Evolutionary conservation across 345 rosid genomes (phyloP).

Genomic region (Lepidium didymum): DNA sequence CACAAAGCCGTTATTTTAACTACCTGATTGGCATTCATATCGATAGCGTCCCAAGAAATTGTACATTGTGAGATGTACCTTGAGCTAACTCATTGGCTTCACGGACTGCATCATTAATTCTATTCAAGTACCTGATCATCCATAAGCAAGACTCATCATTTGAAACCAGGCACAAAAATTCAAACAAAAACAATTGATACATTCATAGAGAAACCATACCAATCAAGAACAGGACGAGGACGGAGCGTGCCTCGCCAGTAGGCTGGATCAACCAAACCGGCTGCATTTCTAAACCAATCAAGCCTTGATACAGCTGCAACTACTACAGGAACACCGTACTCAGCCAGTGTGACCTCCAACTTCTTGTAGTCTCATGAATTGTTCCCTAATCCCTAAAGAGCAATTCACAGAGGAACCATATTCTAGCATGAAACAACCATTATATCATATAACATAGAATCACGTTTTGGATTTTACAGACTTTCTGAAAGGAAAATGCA

Average conservation of each 20-base stretch:
- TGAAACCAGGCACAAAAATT: background rate
- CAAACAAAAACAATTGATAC: background rate
- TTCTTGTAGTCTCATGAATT: constrained; percentile 71
- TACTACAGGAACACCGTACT: constrained; percentile 57
- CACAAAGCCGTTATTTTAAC: background rate
- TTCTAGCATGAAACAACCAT: background rate
- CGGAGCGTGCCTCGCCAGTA: constrained; percentile 90
- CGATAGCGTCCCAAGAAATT: background rate
- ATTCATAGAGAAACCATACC: constrained; percentile 30
- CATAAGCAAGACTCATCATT: background rate
- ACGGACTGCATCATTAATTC: constrained; percentile 63
- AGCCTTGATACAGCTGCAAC: constrained; percentile 70
- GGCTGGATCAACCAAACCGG: constrained; percentile 72
- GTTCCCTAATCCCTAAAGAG: constrained; percentile 77
- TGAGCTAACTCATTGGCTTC: constrained; percentile 62
- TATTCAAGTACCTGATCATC: constrained; percentile 58
- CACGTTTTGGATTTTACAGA: background rate
- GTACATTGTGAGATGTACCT: constrained; percentile 31
- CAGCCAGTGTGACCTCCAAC: constrained; percentile 48
- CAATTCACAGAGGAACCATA: background rate
- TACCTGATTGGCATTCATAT: background rate
- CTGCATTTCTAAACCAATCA: constrained; percentile 93
- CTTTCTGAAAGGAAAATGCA: background rate
- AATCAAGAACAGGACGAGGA: constrained; percentile 94
- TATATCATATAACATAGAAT: background rate